phyloP scores from a whole-genome alignment of 257 asterid genomes.

The Penstemon eatonii region DNA sequence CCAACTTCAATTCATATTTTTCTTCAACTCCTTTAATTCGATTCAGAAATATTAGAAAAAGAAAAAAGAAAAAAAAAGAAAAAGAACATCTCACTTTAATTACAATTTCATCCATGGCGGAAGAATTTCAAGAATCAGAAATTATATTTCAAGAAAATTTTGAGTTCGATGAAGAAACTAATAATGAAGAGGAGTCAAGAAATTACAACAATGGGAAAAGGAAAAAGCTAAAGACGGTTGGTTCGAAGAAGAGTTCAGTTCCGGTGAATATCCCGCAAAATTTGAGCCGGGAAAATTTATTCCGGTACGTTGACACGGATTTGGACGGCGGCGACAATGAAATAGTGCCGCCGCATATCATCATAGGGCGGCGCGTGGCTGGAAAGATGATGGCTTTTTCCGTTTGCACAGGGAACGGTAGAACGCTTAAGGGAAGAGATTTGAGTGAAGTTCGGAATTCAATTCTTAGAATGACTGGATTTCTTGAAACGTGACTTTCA shows the following conservation, averaged over 20 bases:
- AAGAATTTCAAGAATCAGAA: conserved; percentile 73
- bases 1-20: conserved; percentile 20
- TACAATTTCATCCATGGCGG: conserved; percentile 45
- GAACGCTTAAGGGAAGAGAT: conserved; percentile 77
- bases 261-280: conserved; percentile 68
- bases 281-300: conserved; percentile 33
- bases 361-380: conserved; percentile 62
- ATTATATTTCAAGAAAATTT: conserved; percentile 48
- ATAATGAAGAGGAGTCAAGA: conserved; percentile 15
- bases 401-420: conserved; percentile 70
- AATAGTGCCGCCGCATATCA: conserved; percentile 80
- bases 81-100: not conserved
- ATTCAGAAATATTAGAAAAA: not conserved
- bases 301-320: conserved; percentile 34
- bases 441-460: conserved; percentile 70
- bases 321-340: conserved; percentile 44
- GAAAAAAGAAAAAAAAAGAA: not conserved
- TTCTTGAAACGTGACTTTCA: conserved; percentile 59
- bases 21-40: conserved; percentile 7
- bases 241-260: conserved; percentile 31
- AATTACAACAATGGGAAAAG: conserved; percentile 26
- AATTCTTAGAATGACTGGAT: conserved; percentile 76
- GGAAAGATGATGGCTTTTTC: conserved; percentile 72
- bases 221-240: conserved; percentile 33
- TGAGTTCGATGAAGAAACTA: conserved; percentile 16